phyloP scores from a whole-genome alignment of 2,329 filamentous ascomycete species.

The Davidsoniella neocaledoniae region DNA sequence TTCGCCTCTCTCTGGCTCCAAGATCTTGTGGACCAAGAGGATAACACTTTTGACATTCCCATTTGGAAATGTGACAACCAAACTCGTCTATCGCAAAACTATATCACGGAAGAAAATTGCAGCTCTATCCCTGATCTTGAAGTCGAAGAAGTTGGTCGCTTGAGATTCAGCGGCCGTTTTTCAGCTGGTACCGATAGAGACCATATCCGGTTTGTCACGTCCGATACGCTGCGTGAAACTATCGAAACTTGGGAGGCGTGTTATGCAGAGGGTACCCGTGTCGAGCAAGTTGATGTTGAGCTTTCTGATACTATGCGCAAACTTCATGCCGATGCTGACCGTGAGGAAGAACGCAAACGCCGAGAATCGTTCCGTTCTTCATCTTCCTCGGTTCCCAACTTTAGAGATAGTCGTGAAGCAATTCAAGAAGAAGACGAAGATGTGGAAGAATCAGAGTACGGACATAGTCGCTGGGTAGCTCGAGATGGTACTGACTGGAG shows the following conservation, averaged over 20 bases:
- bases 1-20: conserved; percentile 78
- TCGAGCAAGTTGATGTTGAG: conserved; percentile 52
- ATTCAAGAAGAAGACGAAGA: conserved; percentile 8
- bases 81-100: conserved; percentile 72
- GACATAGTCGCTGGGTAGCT: conserved; percentile 41
- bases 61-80: conserved; percentile 72
- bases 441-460: conserved; percentile 35
- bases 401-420: background rate
- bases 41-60: conserved; percentile 65
- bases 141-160: conserved; percentile 61
- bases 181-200: conserved; percentile 80
- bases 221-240: conserved; percentile 81
- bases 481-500: conserved; percentile 76
- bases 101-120: conserved; percentile 68
- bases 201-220: conserved; percentile 65
- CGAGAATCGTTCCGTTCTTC: conserved; percentile 8
- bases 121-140: conserved; percentile 54
- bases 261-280: conserved; percentile 67
- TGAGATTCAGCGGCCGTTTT: conserved; percentile 68
- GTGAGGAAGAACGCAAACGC: conserved; percentile 3
- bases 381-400: too few species aligned
- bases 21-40: conserved; percentile 66
- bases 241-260: conserved; percentile 93
- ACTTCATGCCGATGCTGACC: conserved; percentile 57
- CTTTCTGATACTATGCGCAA: conserved; percentile 55